These are phyloP conservation scores for Hygrocybe coccinea DNA, from an alignment of 768 basidiomycete genomes.

Conservation along the genomic window DNA sequence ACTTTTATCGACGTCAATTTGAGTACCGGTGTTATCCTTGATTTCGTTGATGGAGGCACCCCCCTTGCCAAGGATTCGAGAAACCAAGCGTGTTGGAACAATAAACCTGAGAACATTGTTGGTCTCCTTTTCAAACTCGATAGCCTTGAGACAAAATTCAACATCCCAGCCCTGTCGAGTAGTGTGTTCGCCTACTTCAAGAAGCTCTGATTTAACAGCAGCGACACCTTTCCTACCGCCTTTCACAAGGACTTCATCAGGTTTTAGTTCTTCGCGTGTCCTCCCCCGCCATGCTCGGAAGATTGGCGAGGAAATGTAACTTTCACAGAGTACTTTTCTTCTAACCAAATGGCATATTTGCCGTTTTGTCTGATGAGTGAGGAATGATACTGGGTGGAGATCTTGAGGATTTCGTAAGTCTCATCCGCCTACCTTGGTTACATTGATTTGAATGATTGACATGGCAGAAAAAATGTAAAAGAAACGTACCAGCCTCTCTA, in stretches of 20 bases:
- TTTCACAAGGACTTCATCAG: slow-evolving; percentile 92
- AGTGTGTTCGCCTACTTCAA: slow-evolving; percentile 50
- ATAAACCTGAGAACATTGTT: slow-evolving; percentile 78
- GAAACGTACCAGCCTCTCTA: slow-evolving; percentile 72
- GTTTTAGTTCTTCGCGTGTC: slow-evolving; percentile 69
- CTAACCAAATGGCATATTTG: slow-evolving; percentile 91
- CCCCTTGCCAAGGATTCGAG: slow-evolving; percentile 87
- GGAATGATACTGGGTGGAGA: slow-evolving; percentile 83
- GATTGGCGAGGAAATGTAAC: slow-evolving; percentile 90
- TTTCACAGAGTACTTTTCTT: slow-evolving; percentile 94
- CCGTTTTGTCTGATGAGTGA: slow-evolving; percentile 90
- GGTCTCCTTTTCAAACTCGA: slow-evolving; percentile 91
- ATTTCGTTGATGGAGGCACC: slow-evolving; percentile 92
- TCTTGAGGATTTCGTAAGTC: slow-evolving; percentile 81
- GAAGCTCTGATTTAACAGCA: slow-evolving; percentile 82
- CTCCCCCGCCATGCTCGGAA: slow-evolving; percentile 59
- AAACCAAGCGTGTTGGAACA: slow-evolving; percentile 78
- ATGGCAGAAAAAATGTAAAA: background rate
- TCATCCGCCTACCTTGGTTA: slow-evolving; percentile 72
- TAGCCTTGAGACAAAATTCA: slow-evolving; percentile 42
- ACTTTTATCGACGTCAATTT: slow-evolving; percentile 86
- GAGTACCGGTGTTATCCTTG: slow-evolving; percentile 83
- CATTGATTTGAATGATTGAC: background rate
- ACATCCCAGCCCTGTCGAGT: background rate
- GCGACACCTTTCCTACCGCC: slow-evolving; percentile 96